Conservation (phyloP, 495 filamentous ascomycete genomes). For the Lophium mytilinum region DNA sequence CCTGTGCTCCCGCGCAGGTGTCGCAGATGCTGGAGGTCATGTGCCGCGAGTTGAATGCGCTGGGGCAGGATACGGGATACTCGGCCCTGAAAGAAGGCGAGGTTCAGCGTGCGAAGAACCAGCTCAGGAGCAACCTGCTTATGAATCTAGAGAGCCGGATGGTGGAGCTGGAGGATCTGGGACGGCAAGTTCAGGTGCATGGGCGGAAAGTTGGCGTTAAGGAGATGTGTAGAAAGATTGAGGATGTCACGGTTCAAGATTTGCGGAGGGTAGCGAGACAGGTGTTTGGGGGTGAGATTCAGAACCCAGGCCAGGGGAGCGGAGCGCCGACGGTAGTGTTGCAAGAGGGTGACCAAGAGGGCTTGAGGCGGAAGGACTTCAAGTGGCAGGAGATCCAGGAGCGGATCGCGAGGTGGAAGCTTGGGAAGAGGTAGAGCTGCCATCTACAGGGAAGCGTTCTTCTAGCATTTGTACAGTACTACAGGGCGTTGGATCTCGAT, state of each 20-base stretch:
- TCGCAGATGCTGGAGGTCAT: constrained; percentile 83
- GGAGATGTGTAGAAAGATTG: constrained; percentile 89
- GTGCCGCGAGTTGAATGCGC: constrained; percentile 74
- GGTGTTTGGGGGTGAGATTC: constrained; percentile 68
- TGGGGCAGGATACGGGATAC: constrained; percentile 52
- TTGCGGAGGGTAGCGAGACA: constrained; percentile 73
- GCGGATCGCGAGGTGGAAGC: constrained; percentile 70
- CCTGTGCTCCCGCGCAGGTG: constrained; percentile 68
- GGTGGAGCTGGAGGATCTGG: constrained; percentile 97
- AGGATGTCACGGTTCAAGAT: constrained; percentile 71
- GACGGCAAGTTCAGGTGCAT: constrained; percentile 91
- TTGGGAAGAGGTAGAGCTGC: constrained; percentile 53
- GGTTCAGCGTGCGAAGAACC: constrained; percentile 96
- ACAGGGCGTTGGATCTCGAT: too few relatives aligned
- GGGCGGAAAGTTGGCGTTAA: constrained; percentile 80
- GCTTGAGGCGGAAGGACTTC: constrained; percentile 48
- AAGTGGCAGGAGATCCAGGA: constrained; percentile 87
- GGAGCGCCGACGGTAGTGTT: constrained; percentile 92
- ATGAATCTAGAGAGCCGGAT: constrained; percentile 98
- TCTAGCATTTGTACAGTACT: too few relatives aligned
- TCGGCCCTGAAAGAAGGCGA: constrained; percentile 57
- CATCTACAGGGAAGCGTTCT: too few relatives aligned
- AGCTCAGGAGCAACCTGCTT: constrained; percentile 77
- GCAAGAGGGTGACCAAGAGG: constrained; percentile 63
- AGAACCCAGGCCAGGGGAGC: constrained; percentile 69